Evolutionary conservation across 2,329 filamentous ascomycete genomes (phyloP).

Genomic region (Pseudogymnoascus verrucosus): DNA sequence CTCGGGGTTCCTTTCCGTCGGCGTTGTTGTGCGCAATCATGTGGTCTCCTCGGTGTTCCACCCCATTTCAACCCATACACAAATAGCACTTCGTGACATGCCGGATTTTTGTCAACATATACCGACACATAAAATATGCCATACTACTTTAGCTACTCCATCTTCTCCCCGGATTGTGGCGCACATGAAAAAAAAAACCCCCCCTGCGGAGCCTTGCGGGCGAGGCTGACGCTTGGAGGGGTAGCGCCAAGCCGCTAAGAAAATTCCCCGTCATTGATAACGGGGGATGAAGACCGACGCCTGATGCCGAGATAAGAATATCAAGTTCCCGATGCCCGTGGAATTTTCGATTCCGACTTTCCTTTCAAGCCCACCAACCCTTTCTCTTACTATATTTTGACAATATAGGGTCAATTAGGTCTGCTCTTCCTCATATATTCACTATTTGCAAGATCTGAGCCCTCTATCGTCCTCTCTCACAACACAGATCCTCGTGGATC

Average conservation of each 20-base stretch:
- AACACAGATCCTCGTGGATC: neutral
- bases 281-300: constrained; percentile 8
- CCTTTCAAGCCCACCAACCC: neutral
- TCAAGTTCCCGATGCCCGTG: neutral
- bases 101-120: neutral
- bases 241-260: neutral
- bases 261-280: constrained; percentile 7
- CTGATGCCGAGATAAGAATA: neutral
- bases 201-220: neutral
- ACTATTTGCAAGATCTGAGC: neutral
- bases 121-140: neutral
- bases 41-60: neutral
- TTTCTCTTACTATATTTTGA: neutral
- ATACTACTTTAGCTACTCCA: neutral
- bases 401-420: constrained; percentile 2
- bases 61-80: neutral
- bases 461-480: neutral
- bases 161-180: neutral
- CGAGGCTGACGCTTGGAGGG: constrained; percentile 5
- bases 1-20: constrained; percentile 3
- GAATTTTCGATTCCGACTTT: constrained; percentile 1
- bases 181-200: neutral
- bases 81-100: neutral
- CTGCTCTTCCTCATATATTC: neutral
- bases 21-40: neutral